Evolutionary conservation across 1,284 basidiomycete genomes (phyloP), one percentile per base, ranked within the genome.

Genomic region (Boletellus deceptivus): DNA sequence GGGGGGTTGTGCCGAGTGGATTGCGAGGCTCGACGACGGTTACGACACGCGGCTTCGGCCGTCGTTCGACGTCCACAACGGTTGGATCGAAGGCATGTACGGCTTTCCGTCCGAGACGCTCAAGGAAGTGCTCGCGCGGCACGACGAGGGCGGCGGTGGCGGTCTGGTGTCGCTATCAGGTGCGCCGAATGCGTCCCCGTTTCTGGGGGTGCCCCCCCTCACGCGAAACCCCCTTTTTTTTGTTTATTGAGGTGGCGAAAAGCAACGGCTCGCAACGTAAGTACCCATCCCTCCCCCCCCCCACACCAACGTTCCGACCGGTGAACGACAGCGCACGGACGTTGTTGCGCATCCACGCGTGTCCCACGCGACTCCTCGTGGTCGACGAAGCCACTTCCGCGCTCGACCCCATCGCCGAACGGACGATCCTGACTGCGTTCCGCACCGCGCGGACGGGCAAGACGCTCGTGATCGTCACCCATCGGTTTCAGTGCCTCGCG

Each of bases 381-480:
- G 69, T 77, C 3, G 80, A 82, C 49, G 78, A 82, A 58, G 78
- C 78, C 1, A 79, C 72, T 22, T 80, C 77, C 0, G 72, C 77
- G 0, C 56, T 82, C 10, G 79, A 81, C 43, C 73, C 80, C 6
- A 69, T 77, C 53, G 75, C 68, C 2, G 79, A 82, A 61, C 67
- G 69, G n/a, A 56, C 70, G 6, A 64, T 86, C 16, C 79, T 85
- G 55, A 67, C 72, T 6, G 70, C 74, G 1, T 68, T 86, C 42
- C 65, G 76, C 20, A 65, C 71, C 16, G 64, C 68, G 34, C 71
- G 81, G 9, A 67, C 71, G 6, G 80, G 78, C 9, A 84, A 83
- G 70, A 86, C 83, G 11, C 76, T 85, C 74, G 62, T 86, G 1
- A 80, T 84, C 55, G 81, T 85, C 3, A 84, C 83, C 0, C 84